Base-by-base conservation (phyloP, 306 rosid genomes). In the Quercus ilex region DNA sequence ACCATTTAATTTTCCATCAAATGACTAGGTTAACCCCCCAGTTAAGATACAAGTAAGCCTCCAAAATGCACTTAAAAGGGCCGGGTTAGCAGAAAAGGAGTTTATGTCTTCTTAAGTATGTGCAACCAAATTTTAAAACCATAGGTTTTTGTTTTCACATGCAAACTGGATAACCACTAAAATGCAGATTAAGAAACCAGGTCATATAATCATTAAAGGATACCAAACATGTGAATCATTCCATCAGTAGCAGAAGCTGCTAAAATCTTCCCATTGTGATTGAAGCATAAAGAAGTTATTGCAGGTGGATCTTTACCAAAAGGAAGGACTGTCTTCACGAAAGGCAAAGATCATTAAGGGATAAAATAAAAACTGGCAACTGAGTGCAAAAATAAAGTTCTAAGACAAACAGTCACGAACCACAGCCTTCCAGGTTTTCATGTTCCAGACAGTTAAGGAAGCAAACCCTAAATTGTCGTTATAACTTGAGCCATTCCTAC, bases 181-280 rank as follows among this genome's bases (percentile, higher is more conserved):
- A 79, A 70, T 35, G 10, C 62, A 63, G 30, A 35, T 13, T 33
- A 72, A 74, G 49, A 51, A 70, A 75, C 60, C 58, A 77, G 78
- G 58, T 52, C 69, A 52, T 76, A 63, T 62, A 33, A 81, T 28
- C n/a, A 26, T n/a, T 43, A 26, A 19, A 94, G 99, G 99, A 94
- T 92, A 94, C 99, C 99, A 80, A 94, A 94, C 94, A 94, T 91
- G 87, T 94, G 97, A 86, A 94, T 94, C 99, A 92, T 92, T 86
- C 99, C 99, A 85, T 94, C 99, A 64, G 88, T 78, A 18, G 99
- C 99, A 73, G 97, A 81, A 49, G 99, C 99, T 28, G 97, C 99
- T 85, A 94, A 88, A 86, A 94, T 89, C 84, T 94, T 94, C 77
- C 99, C 99, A 60, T 94, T 94, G 87, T 94, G 99, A 85, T 92